Conservation (phyloP, 768 basidiomycete species). For the Mycena sanguinolenta region DNA sequence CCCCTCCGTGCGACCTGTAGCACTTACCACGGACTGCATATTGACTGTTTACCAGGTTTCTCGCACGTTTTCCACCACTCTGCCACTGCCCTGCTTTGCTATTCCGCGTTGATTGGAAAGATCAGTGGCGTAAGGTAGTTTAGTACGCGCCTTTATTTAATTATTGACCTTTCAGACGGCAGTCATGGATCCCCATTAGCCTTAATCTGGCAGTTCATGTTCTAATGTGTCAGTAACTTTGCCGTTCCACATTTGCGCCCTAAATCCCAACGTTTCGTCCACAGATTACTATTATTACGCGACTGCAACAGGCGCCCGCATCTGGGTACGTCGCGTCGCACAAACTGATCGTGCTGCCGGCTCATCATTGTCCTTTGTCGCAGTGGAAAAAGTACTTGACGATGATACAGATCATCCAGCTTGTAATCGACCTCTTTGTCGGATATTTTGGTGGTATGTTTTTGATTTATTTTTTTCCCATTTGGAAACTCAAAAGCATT, state of each 20-base stretch:
- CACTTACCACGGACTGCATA: conserved; percentile 7
- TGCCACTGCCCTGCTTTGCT: conserved; percentile 96
- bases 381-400: conserved; percentile 99
- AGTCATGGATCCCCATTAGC: conserved; percentile 97
- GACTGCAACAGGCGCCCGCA: conserved; percentile 94
- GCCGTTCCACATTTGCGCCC: conserved; percentile 12
- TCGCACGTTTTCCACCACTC: conserved; percentile 99
- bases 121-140: conserved; percentile 87
- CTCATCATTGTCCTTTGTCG: conserved; percentile 8
- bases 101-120: conserved; percentile 92
- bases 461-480: conserved; percentile 57
- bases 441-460: conserved; percentile 98
- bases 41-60: conserved; percentile 72
- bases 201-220: conserved; percentile 96
- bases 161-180: conserved; percentile 16
- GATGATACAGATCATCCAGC: conserved; percentile 96
- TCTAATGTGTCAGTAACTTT: conserved; percentile 86
- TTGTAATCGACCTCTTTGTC: conserved; percentile 89
- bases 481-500: not conserved
- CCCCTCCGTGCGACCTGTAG: conserved; percentile 77
- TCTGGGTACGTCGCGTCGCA: conserved; percentile 79
- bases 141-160: conserved; percentile 19
- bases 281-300: conserved; percentile 99
- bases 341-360: conserved; percentile 5
- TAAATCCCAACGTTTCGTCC: conserved; percentile 13